These are phyloP conservation scores for Rhododendron ovatum DNA, from an alignment of 148 eudicot genomes.

Conservation along the genomic window DNA sequence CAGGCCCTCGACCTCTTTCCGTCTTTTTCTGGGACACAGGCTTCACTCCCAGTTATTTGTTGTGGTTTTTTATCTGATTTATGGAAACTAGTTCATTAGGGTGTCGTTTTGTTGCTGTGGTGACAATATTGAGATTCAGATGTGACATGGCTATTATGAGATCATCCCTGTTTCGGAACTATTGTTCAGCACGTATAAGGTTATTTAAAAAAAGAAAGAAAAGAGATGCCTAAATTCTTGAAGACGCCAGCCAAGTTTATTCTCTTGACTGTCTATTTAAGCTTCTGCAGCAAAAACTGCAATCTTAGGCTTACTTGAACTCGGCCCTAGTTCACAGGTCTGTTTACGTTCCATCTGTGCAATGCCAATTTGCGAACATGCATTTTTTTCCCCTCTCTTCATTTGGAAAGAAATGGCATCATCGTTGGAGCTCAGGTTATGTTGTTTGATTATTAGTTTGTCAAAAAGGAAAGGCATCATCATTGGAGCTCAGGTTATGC, in stretches of 20 bases:
- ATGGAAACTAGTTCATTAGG: neutral
- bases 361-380: neutral
- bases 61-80: neutral
- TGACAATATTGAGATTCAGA: neutral
- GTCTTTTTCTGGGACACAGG: neutral
- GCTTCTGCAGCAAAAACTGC: neutral
- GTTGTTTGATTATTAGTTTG: no score
- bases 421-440: no score
- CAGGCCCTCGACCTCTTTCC: no score
- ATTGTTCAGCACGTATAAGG: neutral
- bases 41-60: neutral
- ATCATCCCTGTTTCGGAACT: neutral
- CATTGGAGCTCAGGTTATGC: no score
- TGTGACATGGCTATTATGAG: neutral
- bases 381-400: neutral
- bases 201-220: neutral
- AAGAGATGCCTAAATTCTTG: neutral
- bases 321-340: no score
- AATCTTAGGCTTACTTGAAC: neutral
- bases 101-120: neutral
- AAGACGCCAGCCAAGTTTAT: neutral
- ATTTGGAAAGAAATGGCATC: neutral
- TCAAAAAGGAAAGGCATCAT: no score
- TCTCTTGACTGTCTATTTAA: neutral
- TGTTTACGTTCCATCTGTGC: no score